Evolutionary conservation across 108 stramenopile species (phyloP).

Genomic region (Fragilaria crotonensis): DNA sequence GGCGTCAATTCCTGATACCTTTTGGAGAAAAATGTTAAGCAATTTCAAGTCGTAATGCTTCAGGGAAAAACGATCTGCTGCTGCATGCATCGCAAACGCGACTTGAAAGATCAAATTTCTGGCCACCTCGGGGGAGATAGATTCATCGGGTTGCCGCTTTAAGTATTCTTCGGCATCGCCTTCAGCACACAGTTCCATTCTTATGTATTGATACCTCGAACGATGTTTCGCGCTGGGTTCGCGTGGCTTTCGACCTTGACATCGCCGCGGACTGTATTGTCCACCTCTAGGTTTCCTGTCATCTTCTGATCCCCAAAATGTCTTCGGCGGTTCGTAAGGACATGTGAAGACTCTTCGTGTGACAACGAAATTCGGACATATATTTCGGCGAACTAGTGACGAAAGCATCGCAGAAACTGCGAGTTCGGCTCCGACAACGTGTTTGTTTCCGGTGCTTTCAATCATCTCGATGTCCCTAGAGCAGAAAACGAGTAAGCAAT

Average conservation of each 20-base stretch:
- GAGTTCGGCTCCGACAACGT: constrained; percentile 80
- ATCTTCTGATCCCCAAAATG: constrained; percentile 58
- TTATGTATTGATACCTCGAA: constrained; percentile 75
- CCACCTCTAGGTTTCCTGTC: constrained; percentile 48
- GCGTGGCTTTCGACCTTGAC: constrained; percentile 9
- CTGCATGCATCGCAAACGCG: constrained; percentile 85
- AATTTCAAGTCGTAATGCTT: constrained; percentile 98
- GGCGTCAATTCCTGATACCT: constrained; percentile 16
- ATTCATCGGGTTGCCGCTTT: constrained; percentile 46
- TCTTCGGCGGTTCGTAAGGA: constrained; percentile 45
- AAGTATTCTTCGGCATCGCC: constrained; percentile 93
- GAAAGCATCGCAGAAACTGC: constrained; percentile 78
- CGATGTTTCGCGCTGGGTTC: constrained; percentile 18
- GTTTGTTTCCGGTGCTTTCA: constrained; percentile 44
- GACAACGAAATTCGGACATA: constrained; percentile 91
- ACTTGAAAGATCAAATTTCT: constrained; percentile 86
- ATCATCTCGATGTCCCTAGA: constrained; percentile 66
- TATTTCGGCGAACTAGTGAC: constrained; percentile 70
- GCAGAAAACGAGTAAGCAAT: constrained; percentile 4
- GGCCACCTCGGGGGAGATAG: constrained; percentile 34
- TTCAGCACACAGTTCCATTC: constrained; percentile 94
- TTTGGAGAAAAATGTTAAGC: constrained; percentile 90
- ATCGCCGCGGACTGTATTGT: constrained; percentile 17
- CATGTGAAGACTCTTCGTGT: constrained; percentile 75
- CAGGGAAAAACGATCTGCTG: constrained; percentile 68